Evolutionary conservation across 768 basidiomycete species (phyloP).

Genomic region (Phanerochaete carnosa): DNA sequence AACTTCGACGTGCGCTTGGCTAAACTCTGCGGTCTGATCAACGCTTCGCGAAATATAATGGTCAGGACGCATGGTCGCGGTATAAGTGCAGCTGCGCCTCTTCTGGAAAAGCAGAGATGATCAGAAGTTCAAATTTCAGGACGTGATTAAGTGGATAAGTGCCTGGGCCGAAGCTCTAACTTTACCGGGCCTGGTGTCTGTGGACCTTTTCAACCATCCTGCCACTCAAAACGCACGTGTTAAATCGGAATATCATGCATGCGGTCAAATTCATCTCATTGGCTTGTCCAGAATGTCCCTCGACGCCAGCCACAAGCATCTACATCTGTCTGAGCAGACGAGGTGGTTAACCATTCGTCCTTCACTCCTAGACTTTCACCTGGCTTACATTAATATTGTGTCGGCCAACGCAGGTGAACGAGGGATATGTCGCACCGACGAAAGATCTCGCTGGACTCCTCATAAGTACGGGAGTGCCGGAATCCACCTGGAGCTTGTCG

Average conservation of each 20-base stretch:
- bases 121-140: too few relatives aligned
- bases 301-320: background rate
- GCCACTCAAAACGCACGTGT: background rate
- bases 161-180: background rate
- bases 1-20: too few relatives aligned
- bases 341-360: too few relatives aligned
- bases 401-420: background rate
- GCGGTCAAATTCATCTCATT: background rate
- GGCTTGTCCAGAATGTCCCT: background rate
- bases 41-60: background rate
- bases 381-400: too few relatives aligned
- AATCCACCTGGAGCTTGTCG: background rate
- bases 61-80: background rate
- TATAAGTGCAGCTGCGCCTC: background rate
- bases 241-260: background rate
- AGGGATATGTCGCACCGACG: background rate
- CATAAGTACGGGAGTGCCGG: background rate
- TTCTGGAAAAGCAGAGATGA: too few relatives aligned
- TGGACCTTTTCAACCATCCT: background rate
- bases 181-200: background rate
- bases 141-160: background rate
- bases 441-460: background rate
- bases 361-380: background rate
- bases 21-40: too few relatives aligned
- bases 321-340: background rate